phyloP scores from a whole-genome alignment of 331 rosid species.

The Cydonia oblonga region DNA sequence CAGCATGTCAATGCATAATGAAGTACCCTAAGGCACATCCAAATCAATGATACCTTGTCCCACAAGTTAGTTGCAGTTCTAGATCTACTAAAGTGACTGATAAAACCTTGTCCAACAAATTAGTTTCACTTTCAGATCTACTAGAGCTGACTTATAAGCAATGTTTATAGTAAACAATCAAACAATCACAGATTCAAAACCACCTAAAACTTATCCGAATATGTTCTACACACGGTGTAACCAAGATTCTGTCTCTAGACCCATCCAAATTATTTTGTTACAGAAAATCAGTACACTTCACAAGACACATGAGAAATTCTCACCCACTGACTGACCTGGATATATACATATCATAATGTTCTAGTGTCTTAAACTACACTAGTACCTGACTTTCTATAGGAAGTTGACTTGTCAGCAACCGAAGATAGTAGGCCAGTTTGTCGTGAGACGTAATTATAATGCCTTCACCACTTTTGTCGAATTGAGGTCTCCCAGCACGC shows the following conservation, averaged over 20 bases:
- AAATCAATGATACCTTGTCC: neutral
- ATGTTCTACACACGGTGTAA: neutral
- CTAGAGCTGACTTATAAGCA: neutral
- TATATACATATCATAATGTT: neutral
- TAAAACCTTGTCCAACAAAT: neutral
- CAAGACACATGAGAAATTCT: neutral
- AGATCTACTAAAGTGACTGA: neutral
- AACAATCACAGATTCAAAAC: neutral
- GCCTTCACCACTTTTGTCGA: slow-evolving; percentile 97
- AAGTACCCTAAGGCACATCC: neutral
- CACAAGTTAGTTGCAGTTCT: neutral
- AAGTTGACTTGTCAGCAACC: slow-evolving; percentile 86
- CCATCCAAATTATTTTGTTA: neutral
- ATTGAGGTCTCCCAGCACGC: slow-evolving; percentile 97
- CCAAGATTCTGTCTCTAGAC: neutral
- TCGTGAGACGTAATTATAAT: slow-evolving; percentile 93
- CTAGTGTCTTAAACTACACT: neutral
- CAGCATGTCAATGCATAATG: neutral
- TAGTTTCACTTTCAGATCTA: neutral
- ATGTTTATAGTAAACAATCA: neutral
- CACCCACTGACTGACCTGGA: neutral
- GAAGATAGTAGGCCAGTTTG: slow-evolving; percentile 77
- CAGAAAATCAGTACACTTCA: neutral
- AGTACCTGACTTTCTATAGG: slow-evolving; percentile 97
- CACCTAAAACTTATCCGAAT: neutral